Conservation (phyloP, 805 yeast species). For the Candida maris region DNA sequence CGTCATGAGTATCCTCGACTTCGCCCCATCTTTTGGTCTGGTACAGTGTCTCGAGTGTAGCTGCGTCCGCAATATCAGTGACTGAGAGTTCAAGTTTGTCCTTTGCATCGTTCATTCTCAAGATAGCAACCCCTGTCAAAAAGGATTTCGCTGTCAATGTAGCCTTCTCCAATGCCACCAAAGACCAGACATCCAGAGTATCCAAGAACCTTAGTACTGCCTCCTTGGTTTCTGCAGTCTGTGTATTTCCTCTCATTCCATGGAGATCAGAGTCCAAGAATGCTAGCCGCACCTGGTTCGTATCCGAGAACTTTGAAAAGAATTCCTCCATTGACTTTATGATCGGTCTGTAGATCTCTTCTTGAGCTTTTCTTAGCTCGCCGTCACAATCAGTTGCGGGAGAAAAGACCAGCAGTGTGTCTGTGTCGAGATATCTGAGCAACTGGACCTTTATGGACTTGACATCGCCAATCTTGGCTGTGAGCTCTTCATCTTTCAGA, state of each 20-base stretch:
- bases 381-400: constrained; percentile 83
- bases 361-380: constrained; percentile 71
- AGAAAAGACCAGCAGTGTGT: constrained; percentile 83
- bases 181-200: constrained; percentile 64
- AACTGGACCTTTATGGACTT: constrained; percentile 56
- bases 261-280: constrained; percentile 76
- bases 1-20: constrained; percentile 98
- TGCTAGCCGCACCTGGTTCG: constrained; percentile 39
- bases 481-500: constrained; percentile 41
- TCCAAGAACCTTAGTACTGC: constrained; percentile 66
- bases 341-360: constrained; percentile 70
- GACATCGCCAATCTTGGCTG: constrained; percentile 60
- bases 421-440: constrained; percentile 88
- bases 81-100: constrained; percentile 38
- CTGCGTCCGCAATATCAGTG: constrained; percentile 72
- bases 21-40: constrained; percentile 97
- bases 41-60: constrained; percentile 74
- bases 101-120: constrained; percentile 41
- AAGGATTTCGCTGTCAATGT: constrained; percentile 83
- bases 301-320: constrained; percentile 41
- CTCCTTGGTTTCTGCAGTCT: constrained; percentile 52
- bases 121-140: constrained; percentile 68
- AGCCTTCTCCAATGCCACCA: constrained; percentile 89
- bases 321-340: constrained; percentile 62
- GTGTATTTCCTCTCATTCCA: constrained; percentile 80